phyloP scores from a whole-genome alignment of 2,329 filamentous ascomycete species.

The Coniochaeta sp. region DNA sequence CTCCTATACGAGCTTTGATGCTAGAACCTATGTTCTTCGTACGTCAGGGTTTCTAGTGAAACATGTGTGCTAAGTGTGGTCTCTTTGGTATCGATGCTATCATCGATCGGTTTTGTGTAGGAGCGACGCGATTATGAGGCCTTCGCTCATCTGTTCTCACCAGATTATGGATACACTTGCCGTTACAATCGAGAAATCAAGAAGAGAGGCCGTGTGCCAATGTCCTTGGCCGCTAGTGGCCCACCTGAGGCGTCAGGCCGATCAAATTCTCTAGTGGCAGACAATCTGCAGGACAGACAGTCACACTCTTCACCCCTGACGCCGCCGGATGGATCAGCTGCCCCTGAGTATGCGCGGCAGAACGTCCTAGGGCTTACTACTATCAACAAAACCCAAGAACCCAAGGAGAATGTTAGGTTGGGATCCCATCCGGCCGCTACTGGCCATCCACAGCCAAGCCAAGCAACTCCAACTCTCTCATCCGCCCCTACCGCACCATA shows the following conservation, averaged over 20 bases:
- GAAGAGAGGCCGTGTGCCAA: slow-evolving; percentile 1
- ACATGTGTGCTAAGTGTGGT: no score
- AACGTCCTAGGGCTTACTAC: neutral
- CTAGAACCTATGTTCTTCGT: no score
- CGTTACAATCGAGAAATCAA: slow-evolving; percentile 2
- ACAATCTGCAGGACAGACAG: neutral
- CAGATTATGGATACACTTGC: neutral
- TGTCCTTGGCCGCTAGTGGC: neutral
- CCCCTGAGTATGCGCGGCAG: neutral
- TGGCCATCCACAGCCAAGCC: neutral
- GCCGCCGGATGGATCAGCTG: neutral
- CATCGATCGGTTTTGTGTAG: neutral
- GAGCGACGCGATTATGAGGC: neutral
- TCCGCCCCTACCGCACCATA: neutral
- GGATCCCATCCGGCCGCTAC: neutral
- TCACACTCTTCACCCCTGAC: neutral
- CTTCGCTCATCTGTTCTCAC: neutral
- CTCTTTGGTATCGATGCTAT: neutral
- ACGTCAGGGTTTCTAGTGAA: neutral
- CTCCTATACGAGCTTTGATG: neutral
- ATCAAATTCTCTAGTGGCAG: neutral
- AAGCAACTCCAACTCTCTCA: neutral
- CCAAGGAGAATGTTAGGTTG: neutral
- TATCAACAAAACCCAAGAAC: neutral
- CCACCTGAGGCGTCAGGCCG: neutral